Percentiles rank a stretch among this genome's conserved stretches.
Conservation (phyloP, 495 filamentous ascomycete species). For the Aspergillus sclerotioniger region DNA sequence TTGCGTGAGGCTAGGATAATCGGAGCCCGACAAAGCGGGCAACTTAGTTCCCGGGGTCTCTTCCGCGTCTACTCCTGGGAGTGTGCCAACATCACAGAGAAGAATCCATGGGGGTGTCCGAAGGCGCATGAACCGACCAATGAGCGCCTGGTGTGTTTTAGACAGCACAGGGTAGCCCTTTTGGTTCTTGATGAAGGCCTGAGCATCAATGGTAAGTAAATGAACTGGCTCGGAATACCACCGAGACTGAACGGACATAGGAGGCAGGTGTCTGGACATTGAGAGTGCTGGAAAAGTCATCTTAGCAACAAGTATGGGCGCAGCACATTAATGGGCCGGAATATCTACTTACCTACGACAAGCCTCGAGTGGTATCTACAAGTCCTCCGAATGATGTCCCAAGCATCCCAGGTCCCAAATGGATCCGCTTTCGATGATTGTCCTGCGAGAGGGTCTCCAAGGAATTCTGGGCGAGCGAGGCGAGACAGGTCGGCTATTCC, state of each 20-base stretch:
- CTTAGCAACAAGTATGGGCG: slow-evolving; percentile 14
- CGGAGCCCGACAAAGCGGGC: slow-evolving; percentile 42
- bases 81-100: slow-evolving; percentile 72
- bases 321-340: neutral
- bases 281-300: slow-evolving; percentile 58
- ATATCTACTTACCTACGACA: slow-evolving; percentile 72
- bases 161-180: slow-evolving; percentile 81
- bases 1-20: slow-evolving; percentile 67
- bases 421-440: slow-evolving; percentile 51
- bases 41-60: slow-evolving; percentile 27
- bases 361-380: slow-evolving; percentile 84
- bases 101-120: slow-evolving; percentile 77
- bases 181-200: slow-evolving; percentile 72
- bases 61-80: slow-evolving; percentile 50
- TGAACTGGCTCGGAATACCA: slow-evolving; percentile 94
- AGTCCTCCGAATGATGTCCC: slow-evolving; percentile 80
- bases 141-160: slow-evolving; percentile 72
- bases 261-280: slow-evolving; percentile 76
- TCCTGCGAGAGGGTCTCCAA: slow-evolving; percentile 33
- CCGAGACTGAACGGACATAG: slow-evolving; percentile 69
- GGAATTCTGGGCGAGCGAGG: slow-evolving; percentile 55
- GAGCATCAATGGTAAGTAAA: slow-evolving; percentile 65
- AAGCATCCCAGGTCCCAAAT: slow-evolving; percentile 86
- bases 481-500: slow-evolving; percentile 57
- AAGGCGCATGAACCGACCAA: slow-evolving; percentile 80